Conservation (phyloP, 2,329 filamentous ascomycete genomes). For the Fusarium scirpi region DNA sequence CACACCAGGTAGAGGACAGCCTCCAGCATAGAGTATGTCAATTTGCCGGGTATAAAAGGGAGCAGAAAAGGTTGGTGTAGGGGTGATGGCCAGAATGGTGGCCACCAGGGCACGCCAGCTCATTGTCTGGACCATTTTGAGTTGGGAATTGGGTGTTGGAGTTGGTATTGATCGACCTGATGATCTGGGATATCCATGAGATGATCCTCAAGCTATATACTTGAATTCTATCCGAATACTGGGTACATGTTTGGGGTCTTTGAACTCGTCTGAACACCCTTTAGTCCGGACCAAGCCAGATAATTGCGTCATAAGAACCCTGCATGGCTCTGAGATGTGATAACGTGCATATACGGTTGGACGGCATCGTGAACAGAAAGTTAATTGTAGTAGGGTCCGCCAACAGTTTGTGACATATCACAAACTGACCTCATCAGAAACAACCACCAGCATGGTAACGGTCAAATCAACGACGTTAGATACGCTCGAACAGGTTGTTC, state of each 20-base stretch:
- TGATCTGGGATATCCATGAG: constrained; percentile 5
- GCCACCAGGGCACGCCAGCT: constrained; percentile 23
- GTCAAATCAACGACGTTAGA: neutral
- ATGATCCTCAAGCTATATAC: constrained; percentile 25
- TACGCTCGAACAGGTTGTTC: no score
- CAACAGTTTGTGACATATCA: constrained; percentile 6
- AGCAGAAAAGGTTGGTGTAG: neutral
- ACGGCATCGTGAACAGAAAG: neutral
- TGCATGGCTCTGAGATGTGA: neutral
- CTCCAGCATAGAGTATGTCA: constrained; percentile 25
- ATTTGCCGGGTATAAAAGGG: neutral
- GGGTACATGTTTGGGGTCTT: no score
- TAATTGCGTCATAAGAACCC: constrained; percentile 16
- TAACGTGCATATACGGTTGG: neutral
- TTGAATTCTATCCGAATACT: neutral
- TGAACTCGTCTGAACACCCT: neutral
- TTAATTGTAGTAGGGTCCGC: neutral
- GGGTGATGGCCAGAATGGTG: neutral
- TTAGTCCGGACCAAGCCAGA: neutral
- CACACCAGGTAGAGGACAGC: constrained; percentile 30
- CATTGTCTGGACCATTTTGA: constrained; percentile 22
- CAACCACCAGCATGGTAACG: neutral
- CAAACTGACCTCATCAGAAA: neutral
- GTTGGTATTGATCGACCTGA: constrained; percentile 23
- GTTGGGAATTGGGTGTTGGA: neutral